Conservation (phyloP, 371 early-diverging fungal genomes). For the Smittium culicis region DNA sequence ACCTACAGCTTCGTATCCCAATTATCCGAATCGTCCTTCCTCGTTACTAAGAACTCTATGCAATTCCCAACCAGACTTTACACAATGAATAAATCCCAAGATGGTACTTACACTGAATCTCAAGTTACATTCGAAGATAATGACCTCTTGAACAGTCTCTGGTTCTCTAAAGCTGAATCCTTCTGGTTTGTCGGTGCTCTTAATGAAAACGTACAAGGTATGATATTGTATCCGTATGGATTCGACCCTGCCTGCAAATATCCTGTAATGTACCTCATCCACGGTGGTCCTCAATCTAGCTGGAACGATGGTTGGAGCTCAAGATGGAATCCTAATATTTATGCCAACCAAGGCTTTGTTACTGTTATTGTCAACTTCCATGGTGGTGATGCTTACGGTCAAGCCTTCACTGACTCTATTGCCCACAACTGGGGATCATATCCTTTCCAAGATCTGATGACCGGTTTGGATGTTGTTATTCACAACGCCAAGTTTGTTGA, state of each 20-base stretch:
- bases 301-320: conserved; percentile 54
- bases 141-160: conserved; percentile 23
- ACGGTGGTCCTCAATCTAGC: conserved; percentile 70
- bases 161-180: conserved; percentile 43
- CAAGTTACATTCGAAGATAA: conserved; percentile 14
- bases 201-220: conserved; percentile 50
- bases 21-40: background rate
- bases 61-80: background rate
- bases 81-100: background rate
- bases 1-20: background rate
- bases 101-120: background rate
- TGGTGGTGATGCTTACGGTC: conserved; percentile 76
- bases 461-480: conserved; percentile 52
- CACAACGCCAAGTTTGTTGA: conserved; percentile 48
- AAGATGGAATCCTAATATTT: conserved; percentile 62
- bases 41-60: background rate
- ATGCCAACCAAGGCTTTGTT: conserved; percentile 59
- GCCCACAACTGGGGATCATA: conserved; percentile 60
- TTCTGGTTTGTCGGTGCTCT: conserved; percentile 47
- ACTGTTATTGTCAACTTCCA: conserved; percentile 61
- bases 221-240: conserved; percentile 48
- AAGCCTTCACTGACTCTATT: conserved; percentile 59
- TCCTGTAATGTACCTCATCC: conserved; percentile 69
- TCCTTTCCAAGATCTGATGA: conserved; percentile 59
- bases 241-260: conserved; percentile 45